phyloP scores from a whole-genome alignment of 257 asterid species.

The Coffea canephora region DNA sequence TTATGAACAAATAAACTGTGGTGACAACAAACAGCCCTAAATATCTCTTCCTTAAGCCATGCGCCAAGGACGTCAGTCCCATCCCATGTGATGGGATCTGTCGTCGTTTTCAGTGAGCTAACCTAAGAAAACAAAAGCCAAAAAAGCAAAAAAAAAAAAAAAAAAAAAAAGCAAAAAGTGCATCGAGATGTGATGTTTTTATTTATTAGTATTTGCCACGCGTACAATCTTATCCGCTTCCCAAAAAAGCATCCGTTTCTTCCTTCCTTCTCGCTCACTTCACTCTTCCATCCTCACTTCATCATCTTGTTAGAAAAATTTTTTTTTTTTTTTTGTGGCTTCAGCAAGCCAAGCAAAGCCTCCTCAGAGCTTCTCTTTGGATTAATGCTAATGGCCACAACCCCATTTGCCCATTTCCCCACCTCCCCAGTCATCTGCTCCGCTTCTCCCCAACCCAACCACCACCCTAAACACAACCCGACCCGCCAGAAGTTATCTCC shows the following conservation, averaged over 20 bases:
- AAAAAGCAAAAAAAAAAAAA: neutral
- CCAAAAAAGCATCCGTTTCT: neutral
- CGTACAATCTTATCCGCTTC: slow-evolving; percentile 27
- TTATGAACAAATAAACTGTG: too few relatives aligned
- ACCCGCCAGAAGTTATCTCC: slow-evolving; percentile 13
- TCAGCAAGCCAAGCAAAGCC: too few relatives aligned
- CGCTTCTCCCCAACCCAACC: slow-evolving; percentile 10
- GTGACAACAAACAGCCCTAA: too few relatives aligned
- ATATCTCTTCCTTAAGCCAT: slow-evolving; percentile 10
- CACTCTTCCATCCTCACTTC: neutral
- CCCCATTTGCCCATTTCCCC: slow-evolving; percentile 20
- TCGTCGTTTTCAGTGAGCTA: slow-evolving; percentile 14
- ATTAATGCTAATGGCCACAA: slow-evolving; percentile 24
- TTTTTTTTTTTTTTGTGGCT: neutral
- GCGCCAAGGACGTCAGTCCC: neutral
- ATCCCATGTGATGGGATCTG: neutral
- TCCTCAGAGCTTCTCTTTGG: neutral
- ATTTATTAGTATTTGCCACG: slow-evolving; percentile 12
- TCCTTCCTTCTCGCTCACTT: neutral
- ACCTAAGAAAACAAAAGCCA: slow-evolving; percentile 1
- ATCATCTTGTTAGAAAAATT: neutral
- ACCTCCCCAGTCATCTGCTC: slow-evolving; percentile 25
- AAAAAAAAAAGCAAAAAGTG: slow-evolving; percentile 4
- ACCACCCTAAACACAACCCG: slow-evolving; percentile 6
- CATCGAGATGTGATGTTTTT: neutral